phyloP scores from a whole-genome alignment of 108 stramenopile species.

The Stephanodiscus triporus region DNA sequence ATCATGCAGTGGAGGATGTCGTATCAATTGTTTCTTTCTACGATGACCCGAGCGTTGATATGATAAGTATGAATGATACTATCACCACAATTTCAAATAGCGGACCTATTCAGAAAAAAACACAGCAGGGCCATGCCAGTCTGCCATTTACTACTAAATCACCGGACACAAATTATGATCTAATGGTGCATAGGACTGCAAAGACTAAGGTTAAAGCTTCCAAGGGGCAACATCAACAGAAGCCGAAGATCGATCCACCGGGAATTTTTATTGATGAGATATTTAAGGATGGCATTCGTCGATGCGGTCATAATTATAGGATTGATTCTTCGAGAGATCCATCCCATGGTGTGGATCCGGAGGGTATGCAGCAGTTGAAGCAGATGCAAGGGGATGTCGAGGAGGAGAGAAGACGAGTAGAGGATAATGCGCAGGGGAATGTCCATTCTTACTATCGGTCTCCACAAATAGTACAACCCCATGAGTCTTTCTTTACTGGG shows the following conservation, averaged over 20 bases:
- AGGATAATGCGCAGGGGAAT: background rate
- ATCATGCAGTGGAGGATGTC: conserved; percentile 22
- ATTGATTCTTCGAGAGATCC: conserved; percentile 2
- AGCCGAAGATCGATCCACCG: conserved; percentile 20
- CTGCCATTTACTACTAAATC: background rate
- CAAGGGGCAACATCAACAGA: background rate
- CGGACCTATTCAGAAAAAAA: background rate
- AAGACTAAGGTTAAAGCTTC: background rate
- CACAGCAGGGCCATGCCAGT: background rate
- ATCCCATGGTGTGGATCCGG: conserved; percentile 5
- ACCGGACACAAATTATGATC: background rate
- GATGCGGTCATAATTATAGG: background rate
- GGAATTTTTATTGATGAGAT: conserved; percentile 27
- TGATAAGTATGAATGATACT: conserved; percentile 31
- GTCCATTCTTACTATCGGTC: background rate
- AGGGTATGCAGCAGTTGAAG: conserved; percentile 1
- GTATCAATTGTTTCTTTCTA: conserved; percentile 33
- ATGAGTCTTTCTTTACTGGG: background rate
- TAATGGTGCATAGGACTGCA: background rate
- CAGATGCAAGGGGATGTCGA: background rate
- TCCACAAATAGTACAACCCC: background rate
- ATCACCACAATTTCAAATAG: conserved; percentile 5
- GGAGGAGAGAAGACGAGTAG: background rate
- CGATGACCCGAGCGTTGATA: conserved; percentile 31
- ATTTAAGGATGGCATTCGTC: background rate